Evolutionary conservation across 306 rosid species (phyloP), one percentile per base, ranked within the genome.

Genomic region (Lotus japonicus): DNA sequence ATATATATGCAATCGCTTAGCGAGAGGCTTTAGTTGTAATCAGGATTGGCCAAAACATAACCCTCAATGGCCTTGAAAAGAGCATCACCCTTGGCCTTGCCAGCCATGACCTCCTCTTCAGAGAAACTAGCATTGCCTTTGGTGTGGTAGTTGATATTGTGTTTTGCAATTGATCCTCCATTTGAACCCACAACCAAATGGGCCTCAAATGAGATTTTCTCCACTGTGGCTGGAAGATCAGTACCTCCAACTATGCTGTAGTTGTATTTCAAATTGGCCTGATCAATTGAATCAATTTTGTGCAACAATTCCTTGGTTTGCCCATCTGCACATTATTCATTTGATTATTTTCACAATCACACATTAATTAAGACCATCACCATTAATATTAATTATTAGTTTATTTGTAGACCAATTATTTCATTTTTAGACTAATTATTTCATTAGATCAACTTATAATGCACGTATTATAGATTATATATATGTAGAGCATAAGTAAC

Each of bases 41-140:
- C 45, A 23, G 81, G 78, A 67, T 75, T 50, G 11, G 81, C 84
- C 71, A 75, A 52, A 61, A 67, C 33, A n/a, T 75, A 80, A 13
- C 71, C 78, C 64, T 80, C 84, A 36, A 80, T 45, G 8, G 74
- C 84, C 75, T 70, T 80, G 68, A 80, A 80, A 41, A 80, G 74
- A 23, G 62, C 61, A 12, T 80, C 84, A 0, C 81, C 81, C 71
- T 58, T 80, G 28, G 57, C 81, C 15, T 80, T 75, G 3, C 67
- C 81, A 13, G 0, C 12, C 44, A 58, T 69, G 58, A 70, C 48
- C 17, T 75, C 78, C 13, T 75, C 75, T 2, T 80, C 81, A 23
- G 6, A 21, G 0, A 81, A 75, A n/a, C 16, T 7, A 35, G 36
- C 63, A 52, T 75, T 65, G 0, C 81, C 81, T 53, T 80, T 80